Evolutionary conservation across 139 green algal species (phyloP).

Genomic region (Coelastrella sp.): DNA sequence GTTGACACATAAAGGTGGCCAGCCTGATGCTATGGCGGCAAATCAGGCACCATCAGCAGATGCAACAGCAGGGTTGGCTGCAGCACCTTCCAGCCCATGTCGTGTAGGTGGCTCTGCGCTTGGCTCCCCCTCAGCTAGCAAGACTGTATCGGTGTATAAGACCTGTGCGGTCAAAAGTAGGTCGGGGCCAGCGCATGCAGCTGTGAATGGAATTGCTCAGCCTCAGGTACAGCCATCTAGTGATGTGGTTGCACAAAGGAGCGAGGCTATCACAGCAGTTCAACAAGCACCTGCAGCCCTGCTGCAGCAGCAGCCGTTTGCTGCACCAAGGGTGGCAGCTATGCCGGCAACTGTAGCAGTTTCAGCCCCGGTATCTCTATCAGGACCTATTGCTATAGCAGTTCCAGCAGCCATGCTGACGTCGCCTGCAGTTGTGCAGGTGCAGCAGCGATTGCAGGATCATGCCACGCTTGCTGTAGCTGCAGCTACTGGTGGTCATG

Average conservation of each 20-base stretch:
- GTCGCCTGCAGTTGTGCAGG: neutral
- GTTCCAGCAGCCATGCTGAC: slow-evolving; percentile 14
- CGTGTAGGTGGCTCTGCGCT: neutral
- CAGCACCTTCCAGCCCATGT: neutral
- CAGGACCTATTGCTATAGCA: neutral
- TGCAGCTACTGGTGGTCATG: neutral
- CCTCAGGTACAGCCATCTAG: neutral
- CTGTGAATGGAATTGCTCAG: neutral
- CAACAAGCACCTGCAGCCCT: neutral
- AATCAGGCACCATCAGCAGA: no score
- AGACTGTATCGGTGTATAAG: slow-evolving; percentile 31
- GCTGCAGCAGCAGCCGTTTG: neutral
- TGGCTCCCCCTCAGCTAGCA: neutral
- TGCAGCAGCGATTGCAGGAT: neutral
- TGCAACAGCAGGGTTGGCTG: neutral
- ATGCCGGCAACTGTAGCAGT: neutral
- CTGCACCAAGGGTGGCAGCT: neutral
- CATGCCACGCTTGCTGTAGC: neutral
- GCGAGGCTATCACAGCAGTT: neutral
- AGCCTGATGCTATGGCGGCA: no score
- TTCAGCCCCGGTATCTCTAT: neutral
- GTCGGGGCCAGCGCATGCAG: neutral
- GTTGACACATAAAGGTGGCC: no score
- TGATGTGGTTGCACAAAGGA: neutral
- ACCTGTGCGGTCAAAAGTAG: slow-evolving; percentile 43